Percentiles rank a stretch among this genome's conserved stretches.
phyloP scores from a whole-genome alignment of 352 stramenopile species.

The Phytophthora vignae region DNA sequence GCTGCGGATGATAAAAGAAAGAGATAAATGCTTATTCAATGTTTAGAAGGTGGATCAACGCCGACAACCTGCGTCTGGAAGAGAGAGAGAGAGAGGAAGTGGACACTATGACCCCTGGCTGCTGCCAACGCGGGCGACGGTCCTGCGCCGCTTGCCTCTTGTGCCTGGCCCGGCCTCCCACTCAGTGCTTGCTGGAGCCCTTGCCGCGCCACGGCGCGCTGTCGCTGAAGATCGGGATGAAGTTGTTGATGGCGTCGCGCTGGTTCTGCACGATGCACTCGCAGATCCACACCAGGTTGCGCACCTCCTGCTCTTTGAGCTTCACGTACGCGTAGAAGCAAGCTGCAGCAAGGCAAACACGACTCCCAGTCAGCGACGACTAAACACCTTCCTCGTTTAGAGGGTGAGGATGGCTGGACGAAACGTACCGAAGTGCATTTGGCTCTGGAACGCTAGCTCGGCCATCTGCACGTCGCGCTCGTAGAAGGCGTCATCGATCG shows the following conservation, averaged over 20 bases:
- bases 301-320: constrained; percentile 99
- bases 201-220: constrained; percentile 92
- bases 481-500: constrained; percentile 99
- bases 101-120: background rate
- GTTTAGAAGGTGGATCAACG: constrained; percentile 20
- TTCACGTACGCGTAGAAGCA: constrained; percentile 99
- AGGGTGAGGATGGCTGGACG: background rate
- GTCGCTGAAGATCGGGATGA: constrained; percentile 98
- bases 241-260: constrained; percentile 99
- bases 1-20: background rate
- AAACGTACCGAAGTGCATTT: constrained; percentile 97
- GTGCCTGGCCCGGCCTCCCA: background rate
- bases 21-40: constrained; percentile 39
- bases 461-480: constrained; percentile 98
- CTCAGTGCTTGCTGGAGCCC: constrained; percentile 68
- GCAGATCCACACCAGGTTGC: constrained; percentile 99
- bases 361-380: background rate
- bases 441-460: constrained; percentile 98
- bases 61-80: background rate
- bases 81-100: background rate
- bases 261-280: constrained; percentile 99
- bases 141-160: background rate
- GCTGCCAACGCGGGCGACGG: background rate
- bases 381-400: background rate
- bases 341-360: constrained; percentile 33